Conservation (phyloP, 2,329 filamentous ascomycete species). For the Pyrenochaeta sp. region DNA sequence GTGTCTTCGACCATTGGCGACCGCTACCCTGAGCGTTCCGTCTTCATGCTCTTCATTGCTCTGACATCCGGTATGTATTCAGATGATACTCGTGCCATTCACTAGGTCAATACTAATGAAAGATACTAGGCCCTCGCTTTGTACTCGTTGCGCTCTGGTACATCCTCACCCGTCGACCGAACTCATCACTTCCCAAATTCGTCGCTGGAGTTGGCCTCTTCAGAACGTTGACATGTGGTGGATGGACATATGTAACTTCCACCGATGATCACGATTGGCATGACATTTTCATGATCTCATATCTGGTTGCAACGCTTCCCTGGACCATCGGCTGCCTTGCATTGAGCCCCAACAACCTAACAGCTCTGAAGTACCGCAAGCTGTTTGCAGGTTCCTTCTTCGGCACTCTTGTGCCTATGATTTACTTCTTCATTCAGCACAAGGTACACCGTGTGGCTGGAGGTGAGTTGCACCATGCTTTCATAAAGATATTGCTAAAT, state of each 20-base stretch:
- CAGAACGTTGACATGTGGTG: constrained; percentile 90
- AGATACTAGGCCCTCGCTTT: constrained; percentile 79
- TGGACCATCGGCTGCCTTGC: constrained; percentile 94
- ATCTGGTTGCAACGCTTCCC: constrained; percentile 89
- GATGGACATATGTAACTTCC: constrained; percentile 98
- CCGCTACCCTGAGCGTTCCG: constrained; percentile 92
- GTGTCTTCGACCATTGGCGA: constrained; percentile 97
- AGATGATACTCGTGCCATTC: neutral
- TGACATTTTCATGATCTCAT: constrained; percentile 99
- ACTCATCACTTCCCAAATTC: constrained; percentile 79
- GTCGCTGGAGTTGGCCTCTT: constrained; percentile 82
- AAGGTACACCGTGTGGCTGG: constrained; percentile 94
- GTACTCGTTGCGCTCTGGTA: constrained; percentile 92
- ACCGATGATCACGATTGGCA: constrained; percentile 99
- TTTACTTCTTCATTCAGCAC: constrained; percentile 99
- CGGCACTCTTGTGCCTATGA: constrained; percentile 83
- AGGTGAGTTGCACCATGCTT: constrained; percentile 66
- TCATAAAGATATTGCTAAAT: constrained; percentile 26
- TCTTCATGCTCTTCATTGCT: constrained; percentile 97
- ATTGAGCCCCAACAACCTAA: constrained; percentile 83
- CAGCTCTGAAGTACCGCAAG: constrained; percentile 88
- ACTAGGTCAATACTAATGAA: no score
- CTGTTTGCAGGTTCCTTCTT: constrained; percentile 85
- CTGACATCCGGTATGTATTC: constrained; percentile 77
- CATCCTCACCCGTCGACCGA: constrained; percentile 79